A percentile compares a stretch with the other conserved stretches of the same genome.
These are phyloP conservation scores for Phytophthora citrophthora DNA, from an alignment of 352 stramenopile genomes.

Conservation along the genomic window DNA sequence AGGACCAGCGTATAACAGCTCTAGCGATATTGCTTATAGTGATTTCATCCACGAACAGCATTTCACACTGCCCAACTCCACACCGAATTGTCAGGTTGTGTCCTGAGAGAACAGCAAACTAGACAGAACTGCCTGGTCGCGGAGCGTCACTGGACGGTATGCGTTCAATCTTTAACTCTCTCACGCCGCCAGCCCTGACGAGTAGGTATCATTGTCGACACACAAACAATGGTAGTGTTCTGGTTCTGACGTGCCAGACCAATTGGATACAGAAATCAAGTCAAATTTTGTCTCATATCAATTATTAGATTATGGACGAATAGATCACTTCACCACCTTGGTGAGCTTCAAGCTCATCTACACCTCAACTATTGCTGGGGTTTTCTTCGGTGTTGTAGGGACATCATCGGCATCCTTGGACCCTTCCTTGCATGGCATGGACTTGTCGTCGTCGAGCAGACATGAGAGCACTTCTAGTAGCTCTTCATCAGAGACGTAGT, in stretches of 20 bases:
- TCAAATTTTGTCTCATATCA: slow-evolving; percentile 3
- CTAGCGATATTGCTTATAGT: too few relatives aligned
- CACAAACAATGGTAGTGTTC: background rate
- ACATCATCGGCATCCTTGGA: background rate
- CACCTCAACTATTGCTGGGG: background rate
- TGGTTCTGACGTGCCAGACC: background rate
- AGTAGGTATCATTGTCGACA: too few relatives aligned
- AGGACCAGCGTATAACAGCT: too few relatives aligned
- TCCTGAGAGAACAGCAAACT: too few relatives aligned
- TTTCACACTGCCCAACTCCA: too few relatives aligned
- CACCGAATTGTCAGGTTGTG: too few relatives aligned
- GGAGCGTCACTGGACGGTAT: too few relatives aligned
- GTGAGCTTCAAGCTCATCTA: too few relatives aligned
- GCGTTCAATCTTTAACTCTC: too few relatives aligned
- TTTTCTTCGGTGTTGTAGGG: background rate
- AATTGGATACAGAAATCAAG: slow-evolving; percentile 14
- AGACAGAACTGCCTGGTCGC: too few relatives aligned
- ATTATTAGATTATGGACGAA: background rate
- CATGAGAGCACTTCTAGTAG: slow-evolving; percentile 47
- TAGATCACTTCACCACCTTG: background rate
- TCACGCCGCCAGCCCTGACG: too few relatives aligned
- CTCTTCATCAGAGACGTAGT: slow-evolving; percentile 34
- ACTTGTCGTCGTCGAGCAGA: slow-evolving; percentile 43
- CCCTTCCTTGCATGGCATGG: slow-evolving; percentile 4
- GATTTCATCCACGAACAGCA: too few relatives aligned